phyloP scores from a whole-genome alignment of 192 early-diverging fungal genomes.

The Coemansia pectinata region DNA sequence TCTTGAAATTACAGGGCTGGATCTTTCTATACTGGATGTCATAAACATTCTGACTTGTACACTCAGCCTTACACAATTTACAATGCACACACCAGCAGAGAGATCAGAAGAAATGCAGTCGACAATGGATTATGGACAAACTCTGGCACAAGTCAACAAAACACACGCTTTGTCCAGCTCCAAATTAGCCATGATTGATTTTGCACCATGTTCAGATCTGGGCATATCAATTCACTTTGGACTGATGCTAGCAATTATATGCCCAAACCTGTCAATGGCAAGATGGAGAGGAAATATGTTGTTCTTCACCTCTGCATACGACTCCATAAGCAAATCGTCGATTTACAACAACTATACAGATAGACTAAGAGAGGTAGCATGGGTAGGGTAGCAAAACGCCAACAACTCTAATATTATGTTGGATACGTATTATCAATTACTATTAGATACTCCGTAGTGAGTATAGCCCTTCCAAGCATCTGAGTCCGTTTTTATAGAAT shows the following conservation, averaged over 20 bases:
- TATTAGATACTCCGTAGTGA: too few relatives aligned
- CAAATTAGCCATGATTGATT: background rate
- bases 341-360: background rate
- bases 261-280: background rate
- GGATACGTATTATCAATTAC: too few relatives aligned
- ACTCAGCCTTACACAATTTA: background rate
- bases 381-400: background rate
- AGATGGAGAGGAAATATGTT: background rate
- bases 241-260: background rate
- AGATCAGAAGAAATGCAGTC: background rate
- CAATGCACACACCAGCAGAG: background rate
- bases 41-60: background rate
- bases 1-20: background rate
- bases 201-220: background rate
- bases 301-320: background rate
- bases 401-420: too few relatives aligned
- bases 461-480: too few relatives aligned
- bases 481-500: too few relatives aligned
- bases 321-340: background rate
- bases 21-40: background rate
- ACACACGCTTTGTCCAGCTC: background rate
- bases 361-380: background rate
- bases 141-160: background rate
- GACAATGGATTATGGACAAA: background rate
- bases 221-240: background rate